Base-by-base conservation (phyloP, 2,329 filamentous ascomycete species). In the Exophiala bonariae region DNA sequence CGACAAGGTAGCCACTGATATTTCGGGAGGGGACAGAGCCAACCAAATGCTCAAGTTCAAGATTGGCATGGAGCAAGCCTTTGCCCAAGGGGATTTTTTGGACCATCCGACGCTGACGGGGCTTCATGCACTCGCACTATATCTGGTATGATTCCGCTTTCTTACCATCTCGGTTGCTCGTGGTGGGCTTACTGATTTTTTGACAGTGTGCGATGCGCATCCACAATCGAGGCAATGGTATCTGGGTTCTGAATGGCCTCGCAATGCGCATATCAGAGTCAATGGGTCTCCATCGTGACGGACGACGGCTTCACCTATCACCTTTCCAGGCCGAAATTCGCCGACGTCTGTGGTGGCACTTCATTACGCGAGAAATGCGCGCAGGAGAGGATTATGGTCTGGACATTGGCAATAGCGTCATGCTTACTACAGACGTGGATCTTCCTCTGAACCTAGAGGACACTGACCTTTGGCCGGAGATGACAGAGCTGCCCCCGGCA, bases 321-420 rank as follows among this genome's bases (percentile, higher is more conserved):
- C 55, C 55, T 3, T 52, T 49, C 38, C 17, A 57, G 36, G 34
- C 42, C 14, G 55, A 57, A 23, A 49, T 53, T 32, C 55, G 55
- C 11, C 39, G 49, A 18, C 52, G 55, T 11, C 35, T 55, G 13
- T 57, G 55, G 55, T 55, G 55, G 55, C 49, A 53, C 14, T 34
- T 57, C 13, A 44, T 45, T 17, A 33, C 43, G 22, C 17, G 52
- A 28, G 55, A 57, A 26, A 41, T 52, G 16, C 36, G 36, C n/a
- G 22, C 48, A 13, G 47, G 46, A 13, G 41, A 50, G 36, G 43
- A 40, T 14, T 30, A 28, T 18, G 50, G 50, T n/a, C 20, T 47
- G n/a, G 28, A 47, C 30, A 19, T 19, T 26, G 39, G 33, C 20
- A 45, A 38, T 5, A 18, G 35, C 18, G 16, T 49, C 33, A 45